phyloP scores from a whole-genome alignment of 108 stramenopile genomes.

The Phaeodactylum tricornutum region DNA sequence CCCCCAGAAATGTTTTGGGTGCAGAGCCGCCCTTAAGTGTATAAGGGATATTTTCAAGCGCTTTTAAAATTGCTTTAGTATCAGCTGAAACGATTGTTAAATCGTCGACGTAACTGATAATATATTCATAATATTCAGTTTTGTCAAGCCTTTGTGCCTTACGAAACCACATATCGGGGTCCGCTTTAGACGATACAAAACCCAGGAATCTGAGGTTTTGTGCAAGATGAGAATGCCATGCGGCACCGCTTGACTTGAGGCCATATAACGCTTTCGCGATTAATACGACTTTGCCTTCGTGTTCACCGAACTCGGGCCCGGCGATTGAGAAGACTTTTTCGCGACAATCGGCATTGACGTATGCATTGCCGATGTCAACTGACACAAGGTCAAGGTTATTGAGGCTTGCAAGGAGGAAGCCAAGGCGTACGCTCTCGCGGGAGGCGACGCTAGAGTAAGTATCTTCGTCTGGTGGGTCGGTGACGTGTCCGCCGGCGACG shows the following conservation, averaged over 20 bases:
- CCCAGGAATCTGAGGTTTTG: constrained; percentile 1
- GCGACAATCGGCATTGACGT: constrained; percentile 22
- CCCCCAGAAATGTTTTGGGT: no score
- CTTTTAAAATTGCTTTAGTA: constrained; percentile 1
- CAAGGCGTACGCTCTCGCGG: constrained; percentile 31
- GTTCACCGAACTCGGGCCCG: constrained; percentile 29
- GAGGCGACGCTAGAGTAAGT: constrained; percentile 45
- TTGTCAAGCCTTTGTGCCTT: constrained; percentile 2
- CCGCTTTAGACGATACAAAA: constrained; percentile 14
- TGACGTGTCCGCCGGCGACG: constrained; percentile 18
- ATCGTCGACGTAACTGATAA: constrained; percentile 27
- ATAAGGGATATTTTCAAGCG: no score
- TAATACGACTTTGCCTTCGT: constrained; percentile 8
- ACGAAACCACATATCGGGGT: constrained; percentile 28
- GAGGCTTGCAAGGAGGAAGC: constrained; percentile 27
- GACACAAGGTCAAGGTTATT: constrained; percentile 29
- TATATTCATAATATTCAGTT: constrained; percentile 20
- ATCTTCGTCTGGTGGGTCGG: constrained; percentile 16
- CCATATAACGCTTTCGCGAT: constrained; percentile 34
- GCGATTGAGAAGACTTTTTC: constrained; percentile 19
- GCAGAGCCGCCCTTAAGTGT: no score
- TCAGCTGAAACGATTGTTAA: constrained; percentile 6
- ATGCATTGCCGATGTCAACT: constrained; percentile 35
- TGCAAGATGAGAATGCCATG: constrained; percentile 8
- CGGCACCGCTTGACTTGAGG: constrained; percentile 20